Conservation (phyloP, 2,329 filamentous ascomycete genomes). For the Botrytis fragariae region DNA sequence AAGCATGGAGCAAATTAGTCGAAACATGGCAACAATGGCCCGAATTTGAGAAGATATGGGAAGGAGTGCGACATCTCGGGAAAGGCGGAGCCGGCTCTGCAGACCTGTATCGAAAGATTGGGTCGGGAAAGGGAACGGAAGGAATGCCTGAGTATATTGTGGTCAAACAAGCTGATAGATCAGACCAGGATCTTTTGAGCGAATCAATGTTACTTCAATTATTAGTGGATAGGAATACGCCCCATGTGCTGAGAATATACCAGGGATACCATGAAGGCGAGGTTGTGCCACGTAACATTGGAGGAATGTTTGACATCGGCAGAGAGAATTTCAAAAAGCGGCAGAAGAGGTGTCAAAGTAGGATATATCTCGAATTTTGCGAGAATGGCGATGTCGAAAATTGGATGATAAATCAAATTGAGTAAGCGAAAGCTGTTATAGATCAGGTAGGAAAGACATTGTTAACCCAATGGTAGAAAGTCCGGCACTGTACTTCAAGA, state of each 20-base stretch:
- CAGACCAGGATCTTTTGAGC: neutral
- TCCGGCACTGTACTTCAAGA: neutral
- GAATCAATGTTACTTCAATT: conserved; percentile 1
- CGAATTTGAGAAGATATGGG: neutral
- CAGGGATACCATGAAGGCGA: neutral
- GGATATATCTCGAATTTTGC: conserved; percentile 6
- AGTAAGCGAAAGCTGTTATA: neutral
- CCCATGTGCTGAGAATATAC: neutral
- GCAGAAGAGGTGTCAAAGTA: neutral
- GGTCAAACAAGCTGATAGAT: neutral
- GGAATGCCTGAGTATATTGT: neutral
- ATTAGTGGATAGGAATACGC: neutral
- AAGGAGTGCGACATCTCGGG: neutral
- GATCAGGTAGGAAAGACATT: accelerated
- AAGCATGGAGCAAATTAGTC: neutral
- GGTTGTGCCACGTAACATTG: neutral
- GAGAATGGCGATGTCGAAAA: neutral
- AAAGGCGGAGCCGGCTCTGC: neutral
- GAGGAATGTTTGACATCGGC: conserved; percentile 3
- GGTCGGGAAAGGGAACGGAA: neutral
- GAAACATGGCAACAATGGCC: neutral
- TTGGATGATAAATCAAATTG: neutral
- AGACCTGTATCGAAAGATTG: conserved; percentile 1
- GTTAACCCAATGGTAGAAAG: neutral
- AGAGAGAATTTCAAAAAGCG: neutral